Conservation (phyloP, 768 basidiomycete genomes). For the Lanmaoa pseudosensibilis region DNA sequence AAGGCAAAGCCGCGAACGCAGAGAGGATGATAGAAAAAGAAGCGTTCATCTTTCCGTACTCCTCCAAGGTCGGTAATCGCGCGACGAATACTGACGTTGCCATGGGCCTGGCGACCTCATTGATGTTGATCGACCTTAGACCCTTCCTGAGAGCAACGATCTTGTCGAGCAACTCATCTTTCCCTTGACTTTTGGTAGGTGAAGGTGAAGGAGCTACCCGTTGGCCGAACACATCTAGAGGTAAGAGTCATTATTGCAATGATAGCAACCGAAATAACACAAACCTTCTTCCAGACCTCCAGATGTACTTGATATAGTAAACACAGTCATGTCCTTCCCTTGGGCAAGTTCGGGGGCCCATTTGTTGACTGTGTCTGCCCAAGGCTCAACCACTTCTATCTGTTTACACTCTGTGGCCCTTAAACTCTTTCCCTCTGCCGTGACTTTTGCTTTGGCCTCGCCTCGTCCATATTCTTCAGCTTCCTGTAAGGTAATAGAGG, state of each 20-base stretch:
- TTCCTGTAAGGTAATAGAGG: not conserved
- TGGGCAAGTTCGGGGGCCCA: not conserved
- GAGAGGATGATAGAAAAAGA: slow-evolving; percentile 46
- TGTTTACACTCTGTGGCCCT: not conserved
- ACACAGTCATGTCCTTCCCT: not conserved
- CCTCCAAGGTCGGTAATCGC: slow-evolving; percentile 51
- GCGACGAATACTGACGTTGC: slow-evolving; percentile 34
- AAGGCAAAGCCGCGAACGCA: slow-evolving; percentile 50
- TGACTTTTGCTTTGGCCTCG: slow-evolving; percentile 1
- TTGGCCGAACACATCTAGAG: slow-evolving; percentile 59
- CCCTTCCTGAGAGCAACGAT: slow-evolving; percentile 58
- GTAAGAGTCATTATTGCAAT: slow-evolving; percentile 4
- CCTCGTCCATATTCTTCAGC: not conserved
- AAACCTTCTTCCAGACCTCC: slow-evolving; percentile 25
- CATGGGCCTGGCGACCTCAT: slow-evolving; percentile 48
- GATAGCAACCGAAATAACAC: slow-evolving; percentile 2
- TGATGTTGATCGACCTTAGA: slow-evolving; percentile 61
- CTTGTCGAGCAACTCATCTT: slow-evolving; percentile 46
- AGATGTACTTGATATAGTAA: not conserved
- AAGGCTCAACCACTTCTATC: not conserved
- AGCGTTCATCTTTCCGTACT: slow-evolving; percentile 46
- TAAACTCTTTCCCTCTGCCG: not conserved
- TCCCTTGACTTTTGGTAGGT: slow-evolving; percentile 38
- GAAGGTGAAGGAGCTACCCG: slow-evolving; percentile 37
- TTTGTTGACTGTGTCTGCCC: not conserved